Evolutionary conservation across 2,329 filamentous ascomycete genomes (phyloP).

Genomic region (Chrysoporthe puriensis): DNA sequence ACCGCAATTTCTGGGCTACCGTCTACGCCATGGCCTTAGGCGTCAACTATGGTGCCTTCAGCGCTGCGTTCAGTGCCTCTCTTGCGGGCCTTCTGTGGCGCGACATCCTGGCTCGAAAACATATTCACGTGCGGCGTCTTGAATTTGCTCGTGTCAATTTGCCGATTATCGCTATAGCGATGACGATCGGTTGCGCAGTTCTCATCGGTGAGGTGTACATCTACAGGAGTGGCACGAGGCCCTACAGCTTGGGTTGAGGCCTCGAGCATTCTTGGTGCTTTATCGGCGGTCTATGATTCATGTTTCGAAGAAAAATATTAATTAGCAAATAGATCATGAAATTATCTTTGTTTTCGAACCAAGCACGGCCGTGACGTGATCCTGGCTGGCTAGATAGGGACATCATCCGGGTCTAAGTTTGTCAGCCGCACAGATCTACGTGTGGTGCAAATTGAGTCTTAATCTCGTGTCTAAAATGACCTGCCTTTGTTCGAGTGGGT

Average conservation of each 20-base stretch:
- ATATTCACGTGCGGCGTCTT: slow-evolving; percentile 64
- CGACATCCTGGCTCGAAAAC: slow-evolving; percentile 69
- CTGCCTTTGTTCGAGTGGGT: too few relatives aligned
- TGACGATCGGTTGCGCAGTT: slow-evolving; percentile 65
- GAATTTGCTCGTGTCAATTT: slow-evolving; percentile 73
- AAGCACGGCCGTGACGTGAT: too few relatives aligned
- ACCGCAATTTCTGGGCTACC: slow-evolving; percentile 73
- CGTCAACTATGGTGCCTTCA: slow-evolving; percentile 77
- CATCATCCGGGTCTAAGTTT: too few relatives aligned
- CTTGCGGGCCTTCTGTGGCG: slow-evolving; percentile 74
- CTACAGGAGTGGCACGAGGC: slow-evolving; percentile 43
- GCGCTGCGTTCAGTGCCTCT: slow-evolving; percentile 71
- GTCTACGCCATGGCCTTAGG: slow-evolving; percentile 69
- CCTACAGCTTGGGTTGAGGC: slow-evolving; percentile 38
- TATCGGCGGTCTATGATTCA: background rate
- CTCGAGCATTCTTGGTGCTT: background rate
- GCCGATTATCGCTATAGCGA: slow-evolving; percentile 71
- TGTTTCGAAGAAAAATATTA: background rate
- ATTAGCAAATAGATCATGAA: background rate
- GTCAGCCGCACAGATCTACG: too few relatives aligned
- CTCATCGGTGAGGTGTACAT: slow-evolving; percentile 69
- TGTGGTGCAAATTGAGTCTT: too few relatives aligned
- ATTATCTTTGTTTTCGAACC: background rate
- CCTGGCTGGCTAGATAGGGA: too few relatives aligned
- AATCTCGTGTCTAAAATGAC: too few relatives aligned